Evolutionary conservation across 345 rosid species (phyloP), one percentile per base, ranked within the genome.

Genomic region (Brassica rapa): DNA sequence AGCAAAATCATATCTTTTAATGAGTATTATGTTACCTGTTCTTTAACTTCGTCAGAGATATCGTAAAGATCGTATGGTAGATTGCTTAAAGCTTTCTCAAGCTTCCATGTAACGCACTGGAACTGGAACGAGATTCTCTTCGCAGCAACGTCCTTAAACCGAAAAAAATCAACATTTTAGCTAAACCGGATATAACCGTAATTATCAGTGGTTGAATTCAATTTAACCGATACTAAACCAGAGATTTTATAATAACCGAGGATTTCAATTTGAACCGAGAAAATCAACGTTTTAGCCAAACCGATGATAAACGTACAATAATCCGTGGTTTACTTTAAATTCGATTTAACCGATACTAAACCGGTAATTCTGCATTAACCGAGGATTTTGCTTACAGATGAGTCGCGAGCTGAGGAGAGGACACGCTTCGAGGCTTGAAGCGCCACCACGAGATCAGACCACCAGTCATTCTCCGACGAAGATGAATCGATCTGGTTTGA

Each of bases 31-130:
- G 19, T 43, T 61, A 92, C 97, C 96, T 91, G 97, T 76, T 95
- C 99, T 66, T 81, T 84, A 43, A 95, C 94, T 83, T 95, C 97
- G 76, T 91, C 98, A 5, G 98, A 93, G 85, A 95, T 90, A 76
- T 90, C 87, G 67, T 89, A 88, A 32, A 80, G 86, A 80, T 89
- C 83, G 33, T 87, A 91, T 8, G 99, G 96, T 29, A 93, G 25
- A 30, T 76, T 82, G 72, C 85, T 86, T 83, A 93, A 89, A 21
- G 93, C 93, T 81, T 88, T 91, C 86, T 90, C 97, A 78, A 93
- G 84, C 81, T 91, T 90, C 90, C 90, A 84, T 2, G 96, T 88
- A 80, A 95, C 88, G 39, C 90, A 88, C 35, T 89, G 97, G 71
- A 95, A 89, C 73, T 90, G 98, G 75, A 86, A 87, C 10, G 89